Base-by-base conservation (phyloP, 1,284 basidiomycete species). In the Heterobasidion occidentale region DNA sequence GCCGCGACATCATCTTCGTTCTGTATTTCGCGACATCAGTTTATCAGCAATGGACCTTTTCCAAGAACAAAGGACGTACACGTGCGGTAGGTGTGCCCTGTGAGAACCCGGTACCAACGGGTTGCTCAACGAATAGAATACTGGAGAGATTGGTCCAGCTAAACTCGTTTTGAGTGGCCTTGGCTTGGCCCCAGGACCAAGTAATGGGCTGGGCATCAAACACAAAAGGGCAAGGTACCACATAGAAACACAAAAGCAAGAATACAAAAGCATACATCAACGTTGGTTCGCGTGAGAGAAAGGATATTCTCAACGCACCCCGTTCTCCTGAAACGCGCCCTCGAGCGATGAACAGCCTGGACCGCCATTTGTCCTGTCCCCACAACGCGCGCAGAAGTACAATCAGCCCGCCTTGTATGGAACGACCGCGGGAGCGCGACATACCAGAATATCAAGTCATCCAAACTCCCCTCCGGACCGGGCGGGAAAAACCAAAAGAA, bases 401-500 rank as follows among this genome's bases (percentile, higher is more conserved):
- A 27, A 27, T 27, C 27, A 27, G 27, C 45, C 1, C 14, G 20
- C 14, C 15, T 12, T 17, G 20, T 46, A 14, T 46, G 14, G 79
- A 27, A 8, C 77, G 74, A 46, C 77, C 78, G 56, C 56, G 60
- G 69, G 65, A 67, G 69, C 20, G 9, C 36, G 27, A 59, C 57
- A 51, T 66, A 81, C 89, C 90, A 88, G 71, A 88, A 84, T 56
- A 88, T 81, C 52, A 91, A 65, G 63, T 91, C 86, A 62, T 91
- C 84, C 12, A 79, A 64, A 56, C 81, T 87, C 11, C 84, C 85
- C 63, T 83, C 71, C 9, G 84, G 84, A 7, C 85, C 86, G 1
- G 88, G 83, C 46, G 90, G 90, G 72, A 90, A 91, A 70, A 90
- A 87, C 91, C 90, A 92, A 71, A 93, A 92, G 76, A 88, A 92